These are phyloP conservation scores for Leccinum griseonigrum DNA, from an alignment of 1,284 basidiomycete species.

Conservation along the genomic window DNA sequence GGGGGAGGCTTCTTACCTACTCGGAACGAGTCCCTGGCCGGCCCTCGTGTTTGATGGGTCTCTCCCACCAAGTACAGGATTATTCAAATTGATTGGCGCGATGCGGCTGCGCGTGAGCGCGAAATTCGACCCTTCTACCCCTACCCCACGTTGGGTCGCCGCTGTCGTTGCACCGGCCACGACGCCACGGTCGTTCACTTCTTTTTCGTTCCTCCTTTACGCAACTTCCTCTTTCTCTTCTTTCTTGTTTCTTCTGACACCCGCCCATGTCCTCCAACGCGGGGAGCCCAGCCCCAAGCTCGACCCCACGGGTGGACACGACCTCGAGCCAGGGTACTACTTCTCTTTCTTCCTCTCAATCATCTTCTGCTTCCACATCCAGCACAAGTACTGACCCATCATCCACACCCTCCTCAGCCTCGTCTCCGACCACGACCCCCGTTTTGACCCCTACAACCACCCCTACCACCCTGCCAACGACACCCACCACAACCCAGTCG, in stretches of 20 bases:
- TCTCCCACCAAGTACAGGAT: conserved; percentile 9
- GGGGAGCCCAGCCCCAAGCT: neutral
- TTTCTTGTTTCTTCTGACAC: neutral
- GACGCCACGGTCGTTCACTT: neutral
- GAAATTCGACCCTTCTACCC: neutral
- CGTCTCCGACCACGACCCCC: neutral
- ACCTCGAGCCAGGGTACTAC: conserved; percentile 18
- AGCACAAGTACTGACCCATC: conserved; percentile 14
- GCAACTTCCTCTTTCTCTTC: neutral
- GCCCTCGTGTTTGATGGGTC: conserved; percentile 6
- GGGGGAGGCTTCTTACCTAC: neutral
- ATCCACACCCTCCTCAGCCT: conserved; percentile 7
- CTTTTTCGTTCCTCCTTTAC: neutral
- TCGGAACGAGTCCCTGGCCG: neutral
- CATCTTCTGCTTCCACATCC: neutral
- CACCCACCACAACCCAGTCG: conserved; percentile 4
- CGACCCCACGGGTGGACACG: conserved; percentile 5
- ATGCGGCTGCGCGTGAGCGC: conserved; percentile 1
- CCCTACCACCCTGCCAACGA: conserved; percentile 1
- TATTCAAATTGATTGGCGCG: conserved; percentile 8
- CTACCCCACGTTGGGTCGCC: neutral
- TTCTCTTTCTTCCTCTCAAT: conserved; percentile 13
- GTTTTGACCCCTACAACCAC: neutral
- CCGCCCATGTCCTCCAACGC: conserved; percentile 22
- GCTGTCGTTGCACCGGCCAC: neutral